Percentiles rank a stretch among this genome's conserved stretches.
These are phyloP conservation scores for Coniella lustricola DNA, from an alignment of 2,329 filamentous ascomycete genomes.

Conservation along the genomic window DNA sequence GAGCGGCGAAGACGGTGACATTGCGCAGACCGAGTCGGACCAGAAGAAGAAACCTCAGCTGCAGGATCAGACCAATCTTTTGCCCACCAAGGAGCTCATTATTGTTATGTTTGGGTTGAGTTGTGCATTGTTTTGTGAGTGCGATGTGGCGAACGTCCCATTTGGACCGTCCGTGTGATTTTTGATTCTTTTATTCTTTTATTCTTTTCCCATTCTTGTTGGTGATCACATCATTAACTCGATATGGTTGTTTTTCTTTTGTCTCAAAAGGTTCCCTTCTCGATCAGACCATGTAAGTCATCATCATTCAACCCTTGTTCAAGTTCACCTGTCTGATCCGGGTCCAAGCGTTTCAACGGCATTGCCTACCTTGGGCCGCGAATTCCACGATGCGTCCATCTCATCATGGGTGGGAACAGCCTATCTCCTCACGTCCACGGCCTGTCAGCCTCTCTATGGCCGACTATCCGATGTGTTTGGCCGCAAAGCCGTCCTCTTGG, in stretches of 20 bases:
- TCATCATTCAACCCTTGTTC: too few relatives aligned
- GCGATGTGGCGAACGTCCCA: too few relatives aligned
- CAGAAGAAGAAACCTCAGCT: background rate
- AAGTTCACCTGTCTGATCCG: background rate
- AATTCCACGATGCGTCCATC: constrained; percentile 15
- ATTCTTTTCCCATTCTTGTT: background rate
- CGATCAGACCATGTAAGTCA: constrained; percentile 1
- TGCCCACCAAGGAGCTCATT: constrained; percentile 1
- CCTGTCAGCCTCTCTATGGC: constrained; percentile 57
- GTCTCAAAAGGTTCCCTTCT: background rate
- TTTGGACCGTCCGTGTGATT: too few relatives aligned
- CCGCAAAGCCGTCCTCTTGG: constrained; percentile 29
- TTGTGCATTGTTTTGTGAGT: constrained; percentile 5
- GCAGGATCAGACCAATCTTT: constrained; percentile 3
- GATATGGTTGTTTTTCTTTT: background rate
- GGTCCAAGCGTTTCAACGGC: background rate
- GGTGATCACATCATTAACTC: background rate
- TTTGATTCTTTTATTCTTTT: background rate
- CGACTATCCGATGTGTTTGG: constrained; percentile 53
- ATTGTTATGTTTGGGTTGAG: constrained; percentile 1
- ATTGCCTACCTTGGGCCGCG: constrained; percentile 2
- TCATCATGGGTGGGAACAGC: constrained; percentile 45
- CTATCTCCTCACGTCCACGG: constrained; percentile 47
- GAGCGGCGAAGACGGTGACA: background rate
- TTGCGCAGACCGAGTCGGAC: too few relatives aligned